phyloP scores from a whole-genome alignment of 257 asterid genomes.

The Fraxinus americana region DNA sequence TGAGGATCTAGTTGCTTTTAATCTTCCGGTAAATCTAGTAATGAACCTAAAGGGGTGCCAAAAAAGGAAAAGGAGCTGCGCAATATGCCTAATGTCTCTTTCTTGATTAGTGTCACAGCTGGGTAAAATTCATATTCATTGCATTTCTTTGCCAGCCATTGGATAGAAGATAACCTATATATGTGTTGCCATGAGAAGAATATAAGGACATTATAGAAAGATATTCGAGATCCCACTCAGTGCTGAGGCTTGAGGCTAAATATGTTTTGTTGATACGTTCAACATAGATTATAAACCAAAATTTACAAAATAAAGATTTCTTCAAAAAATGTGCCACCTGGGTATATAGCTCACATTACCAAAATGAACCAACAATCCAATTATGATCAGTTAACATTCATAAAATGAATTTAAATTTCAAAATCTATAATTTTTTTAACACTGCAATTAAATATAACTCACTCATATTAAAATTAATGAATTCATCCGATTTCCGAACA shows the following conservation, averaged over 20 bases:
- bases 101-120: not conserved
- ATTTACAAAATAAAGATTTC: not conserved
- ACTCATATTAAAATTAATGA: not conserved
- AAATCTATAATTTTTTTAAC: not conserved
- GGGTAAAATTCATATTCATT: not conserved
- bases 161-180: not conserved
- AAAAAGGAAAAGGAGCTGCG: not conserved
- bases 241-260: not conserved
- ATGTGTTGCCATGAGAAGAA: too few relatives aligned
- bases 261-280: not conserved
- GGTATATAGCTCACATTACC: slow-evolving; percentile 1
- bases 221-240: not conserved
- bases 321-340: not conserved
- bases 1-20: not conserved
- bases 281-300: not conserved
- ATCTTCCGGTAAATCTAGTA: not conserved
- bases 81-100: not conserved
- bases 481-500: slow-evolving; percentile 1
- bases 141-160: not conserved
- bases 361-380: not conserved
- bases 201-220: not conserved
- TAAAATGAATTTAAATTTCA: slow-evolving; percentile 11
- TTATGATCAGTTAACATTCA: not conserved
- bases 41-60: not conserved
- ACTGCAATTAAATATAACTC: not conserved